phyloP scores from a whole-genome alignment of 768 basidiomycete species.

The Gloeopeniophorella convolvens region DNA sequence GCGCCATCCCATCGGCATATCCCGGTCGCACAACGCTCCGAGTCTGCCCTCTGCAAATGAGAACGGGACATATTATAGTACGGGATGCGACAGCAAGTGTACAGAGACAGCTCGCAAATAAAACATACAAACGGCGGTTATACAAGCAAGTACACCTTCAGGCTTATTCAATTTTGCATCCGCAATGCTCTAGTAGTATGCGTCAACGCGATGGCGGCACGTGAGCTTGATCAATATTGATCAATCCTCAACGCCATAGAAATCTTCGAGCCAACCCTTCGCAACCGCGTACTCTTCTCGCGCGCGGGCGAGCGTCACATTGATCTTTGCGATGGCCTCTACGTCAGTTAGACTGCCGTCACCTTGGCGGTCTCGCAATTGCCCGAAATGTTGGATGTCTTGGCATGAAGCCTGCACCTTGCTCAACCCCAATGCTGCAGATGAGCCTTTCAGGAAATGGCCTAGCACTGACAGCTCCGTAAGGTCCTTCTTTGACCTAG shows the following conservation, averaged over 20 bases:
- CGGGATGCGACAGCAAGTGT: too few species aligned
- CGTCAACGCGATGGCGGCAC: too few species aligned
- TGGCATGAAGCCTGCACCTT: slow-evolving; percentile 84
- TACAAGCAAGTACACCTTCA: too few species aligned
- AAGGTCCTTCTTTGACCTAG: slow-evolving; percentile 47
- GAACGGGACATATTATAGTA: background rate
- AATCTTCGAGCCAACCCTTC: slow-evolving; percentile 10
- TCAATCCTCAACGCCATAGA: background rate
- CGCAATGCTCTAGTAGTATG: too few species aligned
- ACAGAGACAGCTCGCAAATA: too few species aligned
- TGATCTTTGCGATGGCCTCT: slow-evolving; percentile 12
- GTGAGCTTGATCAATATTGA: background rate
- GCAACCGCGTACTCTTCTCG: slow-evolving; percentile 13
- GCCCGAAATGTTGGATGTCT: slow-evolving; percentile 76
- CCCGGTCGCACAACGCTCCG: too few species aligned
- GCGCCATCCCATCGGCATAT: too few species aligned
- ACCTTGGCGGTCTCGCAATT: background rate
- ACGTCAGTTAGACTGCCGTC: background rate
- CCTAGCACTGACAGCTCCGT: slow-evolving; percentile 64
- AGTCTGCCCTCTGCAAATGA: too few species aligned
- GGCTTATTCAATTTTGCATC: background rate
- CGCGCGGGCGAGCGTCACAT: slow-evolving; percentile 7
- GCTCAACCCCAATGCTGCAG: slow-evolving; percentile 82
- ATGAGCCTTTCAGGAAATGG: slow-evolving; percentile 97
- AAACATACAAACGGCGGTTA: too few species aligned